Base-by-base conservation (phyloP, 1,139 yeast species). In the Yamadazyma membranifaciens region DNA sequence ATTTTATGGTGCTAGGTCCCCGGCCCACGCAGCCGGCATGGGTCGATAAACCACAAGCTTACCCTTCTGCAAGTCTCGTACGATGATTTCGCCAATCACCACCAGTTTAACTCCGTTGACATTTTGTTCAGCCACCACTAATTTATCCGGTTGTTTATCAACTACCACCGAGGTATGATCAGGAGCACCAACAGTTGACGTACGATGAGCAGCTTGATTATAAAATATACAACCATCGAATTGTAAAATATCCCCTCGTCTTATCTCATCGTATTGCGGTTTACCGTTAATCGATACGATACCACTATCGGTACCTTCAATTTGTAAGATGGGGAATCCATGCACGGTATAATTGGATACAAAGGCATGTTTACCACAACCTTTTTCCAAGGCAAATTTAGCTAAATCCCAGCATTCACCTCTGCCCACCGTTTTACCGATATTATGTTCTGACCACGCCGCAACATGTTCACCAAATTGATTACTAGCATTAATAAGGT, bases 371-470 rank as follows among this genome's bases (percentile, higher is more conserved):
- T 76, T 79, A 0, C 83, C 83, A 49, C 85, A 78, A 0, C 82
- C 81, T 43, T 75, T 72, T 37, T 65, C 62, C 31, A 83, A 63
- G 0, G 88, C 87, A 40, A 80, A 79, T 39, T 73, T 73, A 1
- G 88, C 91, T 44, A 84, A 67, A 33, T 86, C 85, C 91, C 91
- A 84, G 60, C 92, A 84, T 54, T 84, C 91, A 9, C 92, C 92
- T 39, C 76, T 62, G 2, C 87, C 87, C 6, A 84, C 85, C 41
- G 68, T 69, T 36, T 68, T 66, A 1, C 84, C 85, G 36, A 63
- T 53, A 34, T 70, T 69, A 31, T 72, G 72, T 50, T 81, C 84
- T 50, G 80, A 69, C 87, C 87, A 83, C 16, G 71, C 59, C 3
- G 87, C 88, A 9, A 83, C 74, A 47, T 76, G 70, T 20, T 71